A percentile compares a stretch with the other conserved stretches of the same genome.
These are phyloP conservation scores for Fusarium annulatum DNA, from an alignment of 2,329 filamentous ascomycete species.

Conservation along the genomic window DNA sequence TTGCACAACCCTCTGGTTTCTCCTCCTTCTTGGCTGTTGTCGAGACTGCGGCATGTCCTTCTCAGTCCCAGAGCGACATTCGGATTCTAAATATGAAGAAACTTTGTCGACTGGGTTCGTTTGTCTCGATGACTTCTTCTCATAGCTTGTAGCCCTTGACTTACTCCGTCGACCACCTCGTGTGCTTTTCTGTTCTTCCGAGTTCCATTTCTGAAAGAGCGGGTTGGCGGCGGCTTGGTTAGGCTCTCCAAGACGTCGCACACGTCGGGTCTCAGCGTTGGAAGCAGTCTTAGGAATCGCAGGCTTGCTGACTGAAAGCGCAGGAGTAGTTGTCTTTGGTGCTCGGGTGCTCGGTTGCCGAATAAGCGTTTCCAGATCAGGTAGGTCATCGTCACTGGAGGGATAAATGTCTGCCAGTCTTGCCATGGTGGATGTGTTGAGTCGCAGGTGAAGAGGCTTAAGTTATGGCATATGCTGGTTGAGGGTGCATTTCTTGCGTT, in stretches of 20 bases:
- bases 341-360: constrained; percentile 25
- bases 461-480: neutral
- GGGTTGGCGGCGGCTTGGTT: constrained; percentile 43
- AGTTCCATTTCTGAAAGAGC: constrained; percentile 49
- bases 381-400: constrained; percentile 57
- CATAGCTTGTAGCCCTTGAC: neutral
- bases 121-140: constrained; percentile 5
- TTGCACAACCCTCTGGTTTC: constrained; percentile 19
- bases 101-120: neutral
- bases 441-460: neutral
- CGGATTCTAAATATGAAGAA: neutral
- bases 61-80: constrained; percentile 12
- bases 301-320: constrained; percentile 24
- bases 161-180: neutral
- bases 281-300: constrained; percentile 41
- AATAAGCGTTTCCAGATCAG: constrained; percentile 51
- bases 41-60: constrained; percentile 11
- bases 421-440: constrained; percentile 41
- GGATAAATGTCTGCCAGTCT: constrained; percentile 45
- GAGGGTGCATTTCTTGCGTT: neutral
- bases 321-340: constrained; percentile 22
- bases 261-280: constrained; percentile 44
- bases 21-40: constrained; percentile 13
- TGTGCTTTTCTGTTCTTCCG: constrained; percentile 31
- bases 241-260: constrained; percentile 47